Evolutionary conservation across 345 rosid genomes (phyloP), one percentile per base, ranked within the genome.

Genomic region (Streptanthus diversifolius): DNA sequence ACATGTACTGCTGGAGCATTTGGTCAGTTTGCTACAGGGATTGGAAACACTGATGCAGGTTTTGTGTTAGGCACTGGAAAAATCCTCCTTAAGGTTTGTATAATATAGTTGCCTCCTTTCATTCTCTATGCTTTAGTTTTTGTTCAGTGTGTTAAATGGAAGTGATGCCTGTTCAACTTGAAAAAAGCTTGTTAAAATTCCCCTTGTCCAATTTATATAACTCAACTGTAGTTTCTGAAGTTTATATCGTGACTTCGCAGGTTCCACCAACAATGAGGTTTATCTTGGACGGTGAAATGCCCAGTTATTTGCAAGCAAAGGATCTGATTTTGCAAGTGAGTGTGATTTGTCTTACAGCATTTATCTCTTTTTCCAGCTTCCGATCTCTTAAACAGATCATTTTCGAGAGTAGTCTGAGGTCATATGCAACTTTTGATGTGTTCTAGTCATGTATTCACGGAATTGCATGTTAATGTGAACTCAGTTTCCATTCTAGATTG

Each of bases 1-100:
- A 90, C 98, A 7, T 93, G 98, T 70, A 93, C 97, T 57, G 96
- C 96, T 44, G 98, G 93, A 79, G 97, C 98, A 67, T 93, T 93
- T 71, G 97, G 98, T 37, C 96, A 90, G 71, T 93, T 93, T 84
- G 98, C 98, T 25, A 87, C 97, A 53, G 98, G 98, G 74, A 89
- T 93, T 79, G 98, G 98, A 63, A 93, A 87, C 81, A 93, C 97
- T 12, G 98, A 93, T 82, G 98, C 97, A 15, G 97, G 98, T 44
- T 93, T 93, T 80, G 88, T 89, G 47, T 74, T 91, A 70, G 97
- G 98, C 60, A 67, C 98, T 45, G 98, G 98, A 74, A 91, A 93
- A 83, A 76, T 86, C 70, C 81, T 93, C 78, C 96, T 93, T 53
- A 91, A 91, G 97, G 98, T 90, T 78, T 71, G 71, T 29, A 7